Evolutionary conservation across 129 eudicot genomes (phyloP).

Genomic region (Tagetes erecta): DNA sequence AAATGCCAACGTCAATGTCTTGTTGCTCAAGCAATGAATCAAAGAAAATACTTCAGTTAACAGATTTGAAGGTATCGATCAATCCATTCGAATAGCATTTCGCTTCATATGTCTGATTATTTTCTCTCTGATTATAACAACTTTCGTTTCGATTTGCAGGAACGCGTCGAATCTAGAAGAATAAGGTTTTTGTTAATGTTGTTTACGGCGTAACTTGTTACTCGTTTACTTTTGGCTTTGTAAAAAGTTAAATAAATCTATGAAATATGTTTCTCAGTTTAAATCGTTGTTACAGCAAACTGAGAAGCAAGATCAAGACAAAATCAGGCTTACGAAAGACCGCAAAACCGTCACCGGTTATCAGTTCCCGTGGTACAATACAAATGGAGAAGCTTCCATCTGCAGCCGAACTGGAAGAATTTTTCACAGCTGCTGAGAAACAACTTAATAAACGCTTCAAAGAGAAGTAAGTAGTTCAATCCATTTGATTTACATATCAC

Average conservation of each 20-base stretch:
- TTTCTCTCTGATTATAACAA: neutral
- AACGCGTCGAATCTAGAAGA: neutral
- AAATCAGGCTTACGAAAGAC: slow-evolving; percentile 28
- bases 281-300: slow-evolving; percentile 11
- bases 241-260: neutral
- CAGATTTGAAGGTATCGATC: slow-evolving; percentile 54
- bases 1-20: slow-evolving; percentile 14
- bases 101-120: neutral
- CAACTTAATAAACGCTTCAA: slow-evolving; percentile 47
- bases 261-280: neutral
- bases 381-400: slow-evolving; percentile 52
- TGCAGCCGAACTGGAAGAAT: slow-evolving; percentile 61
- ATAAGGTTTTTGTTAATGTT: too few species aligned
- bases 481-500: neutral
- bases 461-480: slow-evolving; percentile 45
- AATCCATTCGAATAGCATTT: neutral
- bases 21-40: slow-evolving; percentile 50
- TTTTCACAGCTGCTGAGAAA: slow-evolving; percentile 62
- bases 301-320: slow-evolving; percentile 32
- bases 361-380: slow-evolving; percentile 36
- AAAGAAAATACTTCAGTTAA: slow-evolving; percentile 19
- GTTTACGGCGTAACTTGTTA: neutral
- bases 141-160: slow-evolving; percentile 29
- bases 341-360: slow-evolving; percentile 27
- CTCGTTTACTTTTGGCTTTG: neutral